A percentile compares a stretch with the other conserved stretches of the same genome.
phyloP scores from a whole-genome alignment of 2,329 filamentous ascomycete genomes.

The Metarhizium guizhouense region DNA sequence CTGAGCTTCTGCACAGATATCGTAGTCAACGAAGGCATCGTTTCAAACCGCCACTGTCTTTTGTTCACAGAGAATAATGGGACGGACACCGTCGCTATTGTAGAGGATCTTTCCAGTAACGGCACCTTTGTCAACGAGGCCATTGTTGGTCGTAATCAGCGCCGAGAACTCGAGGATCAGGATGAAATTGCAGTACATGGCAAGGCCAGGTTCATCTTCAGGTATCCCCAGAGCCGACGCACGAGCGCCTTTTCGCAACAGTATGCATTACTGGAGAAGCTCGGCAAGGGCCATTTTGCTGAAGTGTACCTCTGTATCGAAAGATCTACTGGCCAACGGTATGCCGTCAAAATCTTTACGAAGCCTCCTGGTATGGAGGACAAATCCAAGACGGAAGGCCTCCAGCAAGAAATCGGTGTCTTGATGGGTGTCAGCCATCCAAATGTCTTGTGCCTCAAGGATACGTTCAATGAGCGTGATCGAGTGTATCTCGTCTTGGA shows the following conservation, averaged over 20 bases:
- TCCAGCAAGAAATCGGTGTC: constrained; percentile 94
- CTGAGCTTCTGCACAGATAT: constrained; percentile 41
- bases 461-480: constrained; percentile 86
- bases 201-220: constrained; percentile 81
- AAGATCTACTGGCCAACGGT: constrained; percentile 70
- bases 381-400: constrained; percentile 69
- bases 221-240: constrained; percentile 69
- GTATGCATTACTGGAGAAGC: constrained; percentile 73
- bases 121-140: constrained; percentile 94
- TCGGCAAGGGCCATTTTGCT: constrained; percentile 93
- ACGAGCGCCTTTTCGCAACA: constrained; percentile 77
- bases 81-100: constrained; percentile 56
- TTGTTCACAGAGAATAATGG: constrained; percentile 55
- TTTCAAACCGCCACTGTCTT: constrained; percentile 79
- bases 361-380: constrained; percentile 77
- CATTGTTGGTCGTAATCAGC: constrained; percentile 83
- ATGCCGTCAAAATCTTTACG: constrained; percentile 91
- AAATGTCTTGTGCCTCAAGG: constrained; percentile 85
- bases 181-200: constrained; percentile 86
- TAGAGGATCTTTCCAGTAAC: constrained; percentile 93
- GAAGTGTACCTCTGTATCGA: constrained; percentile 89
- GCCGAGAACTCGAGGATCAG: constrained; percentile 76
- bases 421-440: constrained; percentile 96
- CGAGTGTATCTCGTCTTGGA: constrained; percentile 89
- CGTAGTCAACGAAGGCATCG: constrained; percentile 64